Evolutionary conservation across 352 stramenopile genomes (phyloP).

Genomic region (Globisporangium ultimum): DNA sequence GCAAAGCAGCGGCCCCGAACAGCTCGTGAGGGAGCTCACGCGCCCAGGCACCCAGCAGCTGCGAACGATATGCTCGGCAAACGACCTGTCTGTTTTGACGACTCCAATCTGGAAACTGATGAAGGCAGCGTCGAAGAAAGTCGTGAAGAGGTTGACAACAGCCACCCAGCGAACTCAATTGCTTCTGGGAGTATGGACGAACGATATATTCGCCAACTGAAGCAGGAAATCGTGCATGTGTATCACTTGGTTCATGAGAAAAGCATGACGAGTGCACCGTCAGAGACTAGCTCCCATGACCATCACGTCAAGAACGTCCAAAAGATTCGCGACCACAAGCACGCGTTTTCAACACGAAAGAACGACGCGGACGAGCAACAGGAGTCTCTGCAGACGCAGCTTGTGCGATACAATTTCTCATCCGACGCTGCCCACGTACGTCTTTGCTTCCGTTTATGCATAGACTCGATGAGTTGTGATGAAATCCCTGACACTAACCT

Average conservation of each 20-base stretch:
- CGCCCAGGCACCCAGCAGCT: neutral
- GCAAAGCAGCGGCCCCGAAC: conserved; percentile 48
- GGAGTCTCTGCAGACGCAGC: conserved; percentile 23
- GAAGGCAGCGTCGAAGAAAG: neutral
- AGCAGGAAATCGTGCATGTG: conserved; percentile 47
- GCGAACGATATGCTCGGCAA: conserved; percentile 7
- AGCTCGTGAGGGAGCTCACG: conserved; percentile 34
- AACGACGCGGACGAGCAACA: neutral
- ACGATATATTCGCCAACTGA: conserved; percentile 54
- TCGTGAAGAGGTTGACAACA: conserved; percentile 1
- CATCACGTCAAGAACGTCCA: conserved; percentile 61
- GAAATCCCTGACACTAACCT: neutral
- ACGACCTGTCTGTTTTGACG: neutral
- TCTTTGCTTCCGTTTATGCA: neutral
- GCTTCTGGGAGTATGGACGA: conserved; percentile 18
- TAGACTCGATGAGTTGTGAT: neutral
- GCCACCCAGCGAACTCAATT: neutral
- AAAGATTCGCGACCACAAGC: conserved; percentile 40
- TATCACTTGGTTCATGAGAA: conserved; percentile 20
- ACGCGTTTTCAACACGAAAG: conserved; percentile 14
- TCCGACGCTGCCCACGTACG: conserved; percentile 37
- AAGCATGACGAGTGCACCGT: neutral
- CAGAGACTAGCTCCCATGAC: conserved; percentile 3
- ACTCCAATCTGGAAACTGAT: conserved; percentile 11
- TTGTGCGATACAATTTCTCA: conserved; percentile 49